phyloP scores from a whole-genome alignment of 345 rosid genomes.

The Orychophragmus violaceus region DNA sequence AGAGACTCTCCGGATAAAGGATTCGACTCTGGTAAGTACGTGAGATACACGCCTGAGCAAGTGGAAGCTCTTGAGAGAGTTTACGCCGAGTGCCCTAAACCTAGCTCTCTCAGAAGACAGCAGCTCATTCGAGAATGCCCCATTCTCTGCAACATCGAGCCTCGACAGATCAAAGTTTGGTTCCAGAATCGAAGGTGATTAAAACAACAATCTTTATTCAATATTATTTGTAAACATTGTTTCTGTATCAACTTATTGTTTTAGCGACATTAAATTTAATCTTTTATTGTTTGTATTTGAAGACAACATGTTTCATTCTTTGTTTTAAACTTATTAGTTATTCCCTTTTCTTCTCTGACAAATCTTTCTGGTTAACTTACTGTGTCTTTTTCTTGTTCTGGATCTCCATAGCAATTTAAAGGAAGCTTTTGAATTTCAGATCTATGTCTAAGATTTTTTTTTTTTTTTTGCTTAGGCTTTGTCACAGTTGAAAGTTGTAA shows the following conservation, averaged over 20 bases:
- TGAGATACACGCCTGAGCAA: constrained; percentile 36
- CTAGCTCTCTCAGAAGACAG: constrained; percentile 36
- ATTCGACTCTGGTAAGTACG: constrained; percentile 33
- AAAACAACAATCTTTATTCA: neutral
- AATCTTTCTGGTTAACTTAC: neutral
- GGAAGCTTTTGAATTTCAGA: constrained; percentile 25
- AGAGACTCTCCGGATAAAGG: constrained; percentile 34
- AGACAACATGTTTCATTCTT: neutral
- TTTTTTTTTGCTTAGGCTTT: neutral
- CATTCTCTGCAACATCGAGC: constrained; percentile 31
- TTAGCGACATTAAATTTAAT: too few species aligned
- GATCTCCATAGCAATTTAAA: constrained; percentile 3
- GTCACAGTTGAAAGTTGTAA: too few species aligned
- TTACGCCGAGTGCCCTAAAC: constrained; percentile 36
- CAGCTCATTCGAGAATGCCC: constrained; percentile 35
- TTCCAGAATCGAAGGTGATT: constrained; percentile 35
- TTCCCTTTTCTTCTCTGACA: constrained; percentile 14
- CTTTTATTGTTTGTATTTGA: constrained; percentile 24
- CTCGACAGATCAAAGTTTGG: constrained; percentile 40
- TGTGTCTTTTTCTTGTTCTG: too few species aligned
- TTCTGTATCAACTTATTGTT: too few species aligned
- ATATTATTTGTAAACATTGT: neutral
- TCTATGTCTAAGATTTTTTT: neutral
- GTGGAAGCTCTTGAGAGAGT: constrained; percentile 39
- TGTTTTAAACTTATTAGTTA: too few species aligned